phyloP scores from a whole-genome alignment of 108 stramenopile genomes.

The Heterococcus sp. region DNA sequence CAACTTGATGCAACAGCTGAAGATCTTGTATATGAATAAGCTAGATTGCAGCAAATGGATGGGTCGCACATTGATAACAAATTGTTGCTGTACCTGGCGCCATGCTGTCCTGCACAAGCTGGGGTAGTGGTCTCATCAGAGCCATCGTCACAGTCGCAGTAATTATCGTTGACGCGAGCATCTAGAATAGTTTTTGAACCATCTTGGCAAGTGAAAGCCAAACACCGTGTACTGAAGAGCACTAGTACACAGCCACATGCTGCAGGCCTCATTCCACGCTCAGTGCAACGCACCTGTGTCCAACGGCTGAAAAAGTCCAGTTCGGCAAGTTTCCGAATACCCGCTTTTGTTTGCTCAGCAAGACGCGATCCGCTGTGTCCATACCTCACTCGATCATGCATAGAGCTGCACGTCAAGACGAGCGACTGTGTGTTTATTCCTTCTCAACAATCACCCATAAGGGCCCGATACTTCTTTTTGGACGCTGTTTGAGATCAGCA shows the following conservation, averaged over 20 bases:
- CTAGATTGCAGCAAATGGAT: background rate
- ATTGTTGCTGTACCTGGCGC: background rate
- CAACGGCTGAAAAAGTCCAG: no score
- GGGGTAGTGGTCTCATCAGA: constrained; percentile 35
- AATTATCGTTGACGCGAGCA: constrained; percentile 35
- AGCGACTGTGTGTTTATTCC: background rate
- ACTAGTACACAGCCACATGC: background rate
- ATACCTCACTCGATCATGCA: no score
- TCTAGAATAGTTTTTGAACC: background rate
- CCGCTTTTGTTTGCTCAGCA: no score
- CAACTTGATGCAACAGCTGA: background rate
- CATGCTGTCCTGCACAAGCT: constrained; percentile 19
- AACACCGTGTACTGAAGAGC: no score
- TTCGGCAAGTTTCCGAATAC: no score
- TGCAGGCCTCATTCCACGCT: background rate
- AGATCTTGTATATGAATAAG: background rate
- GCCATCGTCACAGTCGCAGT: constrained; percentile 48
- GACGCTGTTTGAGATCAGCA: no score
- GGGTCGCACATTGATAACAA: background rate
- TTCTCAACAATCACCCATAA: no score
- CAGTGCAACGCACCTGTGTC: no score
- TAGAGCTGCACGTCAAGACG: no score
- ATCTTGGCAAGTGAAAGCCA: no score
- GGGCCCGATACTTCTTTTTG: no score
- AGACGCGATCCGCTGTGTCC: no score